Conservation (phyloP, 192 early-diverging fungal genomes). For the Rhizophagus prolifer region DNA sequence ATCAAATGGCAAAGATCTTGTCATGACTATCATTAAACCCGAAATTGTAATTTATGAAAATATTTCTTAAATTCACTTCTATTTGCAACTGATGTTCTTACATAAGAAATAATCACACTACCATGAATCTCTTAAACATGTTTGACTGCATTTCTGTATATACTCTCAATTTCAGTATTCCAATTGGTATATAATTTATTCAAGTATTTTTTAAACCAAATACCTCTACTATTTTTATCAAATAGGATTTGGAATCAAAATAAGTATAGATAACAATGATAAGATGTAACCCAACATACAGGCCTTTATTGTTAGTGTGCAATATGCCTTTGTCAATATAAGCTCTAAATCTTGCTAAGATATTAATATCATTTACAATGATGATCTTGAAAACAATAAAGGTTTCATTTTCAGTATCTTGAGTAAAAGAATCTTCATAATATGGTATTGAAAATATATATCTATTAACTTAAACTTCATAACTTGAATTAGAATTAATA, state of each 20-base stretch:
- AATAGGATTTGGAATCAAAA: neutral
- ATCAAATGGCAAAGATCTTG: neutral
- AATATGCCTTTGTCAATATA: too few relatives aligned
- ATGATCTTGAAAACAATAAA: too few relatives aligned
- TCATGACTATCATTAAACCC: neutral
- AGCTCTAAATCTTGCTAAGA: too few relatives aligned
- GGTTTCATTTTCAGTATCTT: too few relatives aligned
- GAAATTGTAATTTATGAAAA: too few relatives aligned
- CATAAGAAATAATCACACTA: neutral
- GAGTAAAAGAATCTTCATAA: too few relatives aligned
- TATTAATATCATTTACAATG: too few relatives aligned
- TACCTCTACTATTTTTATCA: neutral
- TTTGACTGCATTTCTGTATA: too few relatives aligned
- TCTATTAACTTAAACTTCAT: too few relatives aligned
- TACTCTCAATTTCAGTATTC: neutral
- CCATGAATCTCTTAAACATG: neutral
- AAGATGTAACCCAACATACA: neutral
- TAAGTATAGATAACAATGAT: neutral
- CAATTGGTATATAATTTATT: neutral
- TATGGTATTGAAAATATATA: too few relatives aligned
- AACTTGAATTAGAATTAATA: too few relatives aligned
- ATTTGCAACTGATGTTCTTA: neutral
- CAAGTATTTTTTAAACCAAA: neutral
- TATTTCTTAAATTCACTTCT: neutral
- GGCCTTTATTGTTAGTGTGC: neutral